These are phyloP conservation scores for Perkinsus olseni DNA, from an alignment of 169 alveolate species.

Conservation along the genomic window DNA sequence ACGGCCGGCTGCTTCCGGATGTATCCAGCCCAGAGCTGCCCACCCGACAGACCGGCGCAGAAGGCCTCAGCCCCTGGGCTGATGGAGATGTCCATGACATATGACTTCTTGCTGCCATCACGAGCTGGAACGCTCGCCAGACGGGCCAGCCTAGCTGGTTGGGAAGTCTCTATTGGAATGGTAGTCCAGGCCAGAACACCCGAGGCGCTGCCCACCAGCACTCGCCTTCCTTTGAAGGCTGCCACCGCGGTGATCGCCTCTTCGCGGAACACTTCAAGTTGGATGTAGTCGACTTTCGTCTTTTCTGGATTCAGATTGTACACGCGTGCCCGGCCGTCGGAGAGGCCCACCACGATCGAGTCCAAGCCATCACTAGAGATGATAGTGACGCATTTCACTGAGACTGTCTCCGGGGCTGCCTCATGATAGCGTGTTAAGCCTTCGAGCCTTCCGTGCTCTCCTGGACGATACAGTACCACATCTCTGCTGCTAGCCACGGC, in stretches of 20 bases:
- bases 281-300: background rate
- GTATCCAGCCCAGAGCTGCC: background rate
- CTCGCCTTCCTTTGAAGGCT: background rate
- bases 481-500: background rate
- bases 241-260: background rate
- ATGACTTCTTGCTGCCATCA: background rate
- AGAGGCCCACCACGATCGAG: background rate
- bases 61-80: background rate
- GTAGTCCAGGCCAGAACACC: background rate
- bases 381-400: background rate
- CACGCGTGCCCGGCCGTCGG: background rate
- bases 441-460: background rate
- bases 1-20: background rate
- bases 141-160: background rate
- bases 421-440: background rate
- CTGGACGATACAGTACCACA: background rate
- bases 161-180: background rate
- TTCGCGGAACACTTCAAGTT: background rate
- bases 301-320: background rate
- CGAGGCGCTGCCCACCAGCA: background rate
- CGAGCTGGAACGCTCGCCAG: background rate
- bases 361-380: background rate
- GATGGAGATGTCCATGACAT: background rate
- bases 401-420: background rate
- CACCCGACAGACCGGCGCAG: background rate